Percentiles rank a stretch among this genome's conserved stretches.
These are phyloP conservation scores for Aureobasidium sp. DNA, from an alignment of 2,329 filamentous ascomycete genomes.

Conservation along the genomic window DNA sequence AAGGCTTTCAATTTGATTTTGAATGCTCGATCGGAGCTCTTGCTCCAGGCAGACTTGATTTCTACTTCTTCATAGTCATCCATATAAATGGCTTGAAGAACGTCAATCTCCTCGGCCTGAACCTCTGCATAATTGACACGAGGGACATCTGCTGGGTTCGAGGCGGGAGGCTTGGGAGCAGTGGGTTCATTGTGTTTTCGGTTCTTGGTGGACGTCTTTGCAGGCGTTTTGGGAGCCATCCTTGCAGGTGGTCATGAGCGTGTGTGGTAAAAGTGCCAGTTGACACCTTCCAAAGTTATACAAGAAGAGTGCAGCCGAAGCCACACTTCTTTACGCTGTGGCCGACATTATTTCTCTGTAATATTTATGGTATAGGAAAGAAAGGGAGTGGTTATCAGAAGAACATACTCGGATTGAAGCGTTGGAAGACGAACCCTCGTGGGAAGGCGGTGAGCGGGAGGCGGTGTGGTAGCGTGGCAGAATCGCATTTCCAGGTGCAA, in stretches of 20 bases:
- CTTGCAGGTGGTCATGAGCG: constrained; percentile 21
- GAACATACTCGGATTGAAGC: constrained; percentile 3
- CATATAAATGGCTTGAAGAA: constrained; percentile 77
- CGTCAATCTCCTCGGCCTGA: constrained; percentile 81
- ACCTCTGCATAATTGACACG: constrained; percentile 66
- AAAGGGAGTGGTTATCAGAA: background rate
- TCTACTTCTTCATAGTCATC: constrained; percentile 76
- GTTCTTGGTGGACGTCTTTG: constrained; percentile 24
- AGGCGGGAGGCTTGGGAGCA: constrained; percentile 11
- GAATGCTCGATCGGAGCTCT: constrained; percentile 71
- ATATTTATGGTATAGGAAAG: background rate
- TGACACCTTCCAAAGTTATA: constrained; percentile 4
- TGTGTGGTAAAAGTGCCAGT: background rate
- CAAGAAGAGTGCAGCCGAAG: constrained; percentile 37
- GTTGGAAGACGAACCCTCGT: background rate
- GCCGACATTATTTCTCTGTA: constrained; percentile 13
- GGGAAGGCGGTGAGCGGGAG: constrained; percentile 1
- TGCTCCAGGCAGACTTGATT: constrained; percentile 74
- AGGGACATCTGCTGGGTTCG: background rate
- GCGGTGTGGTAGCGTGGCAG: background rate
- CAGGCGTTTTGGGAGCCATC: constrained; percentile 41
- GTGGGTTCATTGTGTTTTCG: constrained; percentile 20
- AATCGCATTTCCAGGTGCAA: background rate
- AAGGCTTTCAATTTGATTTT: constrained; percentile 69
- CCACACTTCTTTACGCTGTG: constrained; percentile 36